Base-by-base conservation (phyloP, 306 rosid genomes). In the Quercus robur region DNA sequence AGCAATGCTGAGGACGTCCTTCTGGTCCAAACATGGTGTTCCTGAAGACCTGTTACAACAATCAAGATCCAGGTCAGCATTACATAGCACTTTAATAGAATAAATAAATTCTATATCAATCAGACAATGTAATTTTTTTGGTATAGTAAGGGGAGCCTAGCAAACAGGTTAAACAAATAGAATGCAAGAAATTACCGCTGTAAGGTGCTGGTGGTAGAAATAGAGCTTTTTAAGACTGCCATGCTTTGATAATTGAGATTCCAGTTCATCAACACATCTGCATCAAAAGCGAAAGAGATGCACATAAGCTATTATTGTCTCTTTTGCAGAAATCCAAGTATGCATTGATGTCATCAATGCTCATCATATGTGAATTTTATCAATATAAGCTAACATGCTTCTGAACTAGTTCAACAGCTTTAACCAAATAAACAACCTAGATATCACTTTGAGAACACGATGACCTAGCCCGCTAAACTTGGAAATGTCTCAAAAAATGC, bases 21-120 rank as follows among this genome's bases (percentile, higher is more conserved):
- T 95, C 99, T 26, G 99, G 98, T 75, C 99, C 99, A 88, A 95
- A 95, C 98, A 95, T 95, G 46, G 99, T 95, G 87, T 95, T 95
- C 81, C 99, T 93, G 80, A 95, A 95, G 67, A 95, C 98, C 99
- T 95, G 46, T 75, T 23, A 46, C 23, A 74, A 82, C 77, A 83
- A 80, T 68, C 38, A 80, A 83, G 77, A 57, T 79, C 72, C 18
- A 33, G 30, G 66, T 77, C 61, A 73, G 19, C 10, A 64, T 57
- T 1, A 80, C 63, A 35, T 51, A 78, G 17, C 71, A 72, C 31
- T 77, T 75, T 77, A 38, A 9, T 38, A 51, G 68, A 75, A 57
- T 41, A 66, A 35, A 77, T 78, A 49, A 49, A 49, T 49, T 49
- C 77, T 6, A 4, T 21, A 9, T 30, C 4, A 20, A 57, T 33